Conservation (phyloP, 2,329 filamentous ascomycete genomes). For the Corynespora cassiicola region DNA sequence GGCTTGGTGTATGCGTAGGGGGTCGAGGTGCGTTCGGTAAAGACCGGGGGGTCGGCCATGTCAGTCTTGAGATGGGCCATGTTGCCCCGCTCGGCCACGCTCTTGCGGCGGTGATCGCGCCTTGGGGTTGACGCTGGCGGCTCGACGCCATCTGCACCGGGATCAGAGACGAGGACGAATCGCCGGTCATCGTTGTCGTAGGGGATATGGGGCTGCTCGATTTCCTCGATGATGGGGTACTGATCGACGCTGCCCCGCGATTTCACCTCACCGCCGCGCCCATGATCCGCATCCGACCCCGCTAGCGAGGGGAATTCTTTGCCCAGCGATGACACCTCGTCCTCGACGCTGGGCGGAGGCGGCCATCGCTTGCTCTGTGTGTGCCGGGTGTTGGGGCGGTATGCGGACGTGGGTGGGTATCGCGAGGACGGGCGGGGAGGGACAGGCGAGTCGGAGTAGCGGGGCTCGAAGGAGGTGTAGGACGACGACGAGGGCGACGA, state of each 20-base stretch:
- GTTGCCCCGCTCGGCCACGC: conserved; percentile 42
- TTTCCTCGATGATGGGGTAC: conserved; percentile 69
- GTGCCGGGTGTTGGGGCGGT: conserved; percentile 22
- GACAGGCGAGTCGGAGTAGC: conserved; percentile 32
- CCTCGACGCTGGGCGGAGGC: conserved; percentile 72
- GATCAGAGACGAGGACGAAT: conserved; percentile 63
- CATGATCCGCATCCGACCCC: conserved; percentile 25
- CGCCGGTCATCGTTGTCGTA: conserved; percentile 67
- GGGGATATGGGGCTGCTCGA: conserved; percentile 46
- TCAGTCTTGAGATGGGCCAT: conserved; percentile 44
- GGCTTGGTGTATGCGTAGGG: conserved; percentile 54
- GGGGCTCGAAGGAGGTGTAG: conserved; percentile 37
- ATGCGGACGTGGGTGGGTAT: conserved; percentile 20
- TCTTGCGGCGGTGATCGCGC: conserved; percentile 31
- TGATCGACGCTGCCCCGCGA: conserved; percentile 73
- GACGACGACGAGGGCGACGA: conserved; percentile 24
- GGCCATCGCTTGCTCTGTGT: conserved; percentile 51
- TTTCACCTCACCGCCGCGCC: conserved; percentile 62
- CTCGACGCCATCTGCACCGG: conserved; percentile 24
- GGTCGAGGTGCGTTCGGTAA: conserved; percentile 50
- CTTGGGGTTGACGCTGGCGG: conserved; percentile 4
- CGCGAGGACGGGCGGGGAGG: conserved; percentile 21
- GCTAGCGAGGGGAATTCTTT: conserved; percentile 61
- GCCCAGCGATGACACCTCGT: conserved; percentile 68
- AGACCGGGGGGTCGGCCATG: conserved; percentile 45